These are phyloP conservation scores for Licmophora abbreviata DNA, from an alignment of 108 stramenopile species.

Conservation along the genomic window DNA sequence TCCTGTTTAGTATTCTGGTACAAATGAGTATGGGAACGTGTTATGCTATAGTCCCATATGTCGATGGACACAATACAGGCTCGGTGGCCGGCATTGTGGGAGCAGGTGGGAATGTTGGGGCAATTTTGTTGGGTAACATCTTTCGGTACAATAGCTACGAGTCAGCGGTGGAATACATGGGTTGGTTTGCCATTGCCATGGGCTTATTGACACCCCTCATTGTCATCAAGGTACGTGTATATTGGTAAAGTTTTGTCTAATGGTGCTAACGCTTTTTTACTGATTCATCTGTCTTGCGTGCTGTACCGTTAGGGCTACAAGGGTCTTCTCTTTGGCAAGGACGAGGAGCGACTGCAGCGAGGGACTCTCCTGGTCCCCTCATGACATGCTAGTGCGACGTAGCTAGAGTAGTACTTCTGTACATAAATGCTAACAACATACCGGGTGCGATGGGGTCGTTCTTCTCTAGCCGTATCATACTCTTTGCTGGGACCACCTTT, in stretches of 20 bases:
- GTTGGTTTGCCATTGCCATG: constrained; percentile 24
- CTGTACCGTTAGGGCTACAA: no score
- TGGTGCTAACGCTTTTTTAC: no score
- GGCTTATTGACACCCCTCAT: constrained; percentile 30
- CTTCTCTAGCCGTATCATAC: no score
- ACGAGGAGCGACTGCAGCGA: constrained; percentile 11
- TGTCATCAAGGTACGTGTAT: constrained; percentile 51
- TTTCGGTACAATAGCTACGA: constrained; percentile 5
- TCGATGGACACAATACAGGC: constrained; percentile 51
- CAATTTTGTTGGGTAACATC: constrained; percentile 15
- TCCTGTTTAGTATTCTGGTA: constrained; percentile 48
- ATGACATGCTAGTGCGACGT: no score
- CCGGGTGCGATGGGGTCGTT: no score
- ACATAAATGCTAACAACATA: no score
- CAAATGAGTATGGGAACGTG: constrained; percentile 58
- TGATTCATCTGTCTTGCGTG: no score
- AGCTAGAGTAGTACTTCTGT: no score
- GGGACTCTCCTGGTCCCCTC: neutral
- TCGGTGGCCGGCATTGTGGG: constrained; percentile 66
- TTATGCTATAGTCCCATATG: constrained; percentile 64
- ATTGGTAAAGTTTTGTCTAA: no score
- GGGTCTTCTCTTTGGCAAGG: constrained; percentile 36
- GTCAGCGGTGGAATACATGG: constrained; percentile 21
- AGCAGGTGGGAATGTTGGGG: constrained; percentile 50
- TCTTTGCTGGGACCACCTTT: no score